Evolutionary conservation across 106 monocot species (phyloP), one percentile per base, ranked within the genome.

Genomic region (Triglochin maritima): DNA sequence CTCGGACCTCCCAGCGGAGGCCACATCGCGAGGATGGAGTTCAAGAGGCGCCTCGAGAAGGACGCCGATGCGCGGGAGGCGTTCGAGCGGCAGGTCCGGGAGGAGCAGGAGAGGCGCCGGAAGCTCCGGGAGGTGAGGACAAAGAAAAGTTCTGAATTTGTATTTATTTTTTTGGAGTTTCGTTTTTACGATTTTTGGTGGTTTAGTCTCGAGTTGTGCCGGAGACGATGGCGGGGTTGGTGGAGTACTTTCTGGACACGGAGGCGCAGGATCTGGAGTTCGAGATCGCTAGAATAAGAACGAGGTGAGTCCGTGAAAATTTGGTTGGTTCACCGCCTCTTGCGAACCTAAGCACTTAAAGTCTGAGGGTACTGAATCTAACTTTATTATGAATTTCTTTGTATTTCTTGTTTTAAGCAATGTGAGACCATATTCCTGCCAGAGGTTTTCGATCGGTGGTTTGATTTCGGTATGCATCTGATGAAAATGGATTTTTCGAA

Each of bases 241-340:
- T 90, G 16, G 95, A 95, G 78, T 95, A 81, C 50, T 87, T 95
- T 59, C 82, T 95, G 11, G 95, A 95, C 54, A 87, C 87, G 1
- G 95, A 95, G 53, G 95, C 95, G 3, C 78, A 85, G 49, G 95
- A 95, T 64, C 71, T 95, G 47, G 90, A 95, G 72, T 73, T 85
- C 29, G 95, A 95, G 79, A 83, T 95, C 17, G 85, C 85, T 10
- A 65, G 87, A 57, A 57, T n/a, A 5, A 57, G 13, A 57, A 17
- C 14, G 17, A 57, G 57, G 17, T 11, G 17, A 57, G 15, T 57
- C 17, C 49, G 3, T 29, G 52, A 52, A 52, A 6, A 52, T 52
- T 52, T 52, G 7, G 52, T 52, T 8, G 9, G 7, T 8, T 8
- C 11, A 8, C 9, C 11, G 2, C 52, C 52, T 52, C 11, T 52